phyloP scores from a whole-genome alignment of 1,139 yeast species.

The Kodamaea arcana region DNA sequence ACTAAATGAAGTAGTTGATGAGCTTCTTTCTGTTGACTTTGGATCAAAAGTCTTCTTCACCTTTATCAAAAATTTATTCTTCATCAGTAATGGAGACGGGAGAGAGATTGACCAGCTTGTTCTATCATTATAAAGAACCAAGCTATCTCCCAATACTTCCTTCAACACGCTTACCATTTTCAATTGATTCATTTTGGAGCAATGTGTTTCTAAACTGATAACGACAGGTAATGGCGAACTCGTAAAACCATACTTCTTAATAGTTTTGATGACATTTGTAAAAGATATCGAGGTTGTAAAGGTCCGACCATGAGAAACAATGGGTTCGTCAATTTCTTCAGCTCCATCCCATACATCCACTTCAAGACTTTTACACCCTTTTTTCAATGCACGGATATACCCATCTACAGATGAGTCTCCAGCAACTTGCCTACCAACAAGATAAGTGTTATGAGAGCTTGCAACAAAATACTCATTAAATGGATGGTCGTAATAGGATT shows the following conservation, averaged over 20 bases:
- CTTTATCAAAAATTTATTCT: slow-evolving; percentile 67
- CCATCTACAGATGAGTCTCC: slow-evolving; percentile 92
- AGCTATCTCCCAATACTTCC: slow-evolving; percentile 54
- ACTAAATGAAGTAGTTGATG: slow-evolving; percentile 6
- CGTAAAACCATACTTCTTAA: slow-evolving; percentile 81
- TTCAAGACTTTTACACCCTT: slow-evolving; percentile 91
- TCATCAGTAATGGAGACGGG: slow-evolving; percentile 72
- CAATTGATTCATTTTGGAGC: slow-evolving; percentile 61
- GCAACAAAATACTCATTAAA: slow-evolving; percentile 83
- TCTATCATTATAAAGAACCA: slow-evolving; percentile 46
- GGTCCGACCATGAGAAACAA: slow-evolving; percentile 86
- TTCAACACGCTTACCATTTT: slow-evolving; percentile 50
- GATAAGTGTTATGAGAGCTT: slow-evolving; percentile 91
- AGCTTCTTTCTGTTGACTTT: slow-evolving; percentile 1
- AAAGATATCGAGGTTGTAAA: slow-evolving; percentile 73
- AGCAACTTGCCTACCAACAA: slow-evolving; percentile 84
- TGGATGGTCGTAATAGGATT: slow-evolving; percentile 59
- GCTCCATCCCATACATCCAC: slow-evolving; percentile 86
- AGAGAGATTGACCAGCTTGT: slow-evolving; percentile 24
- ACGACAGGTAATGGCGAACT: slow-evolving; percentile 81
- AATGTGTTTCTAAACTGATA: slow-evolving; percentile 82
- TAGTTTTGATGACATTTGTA: slow-evolving; percentile 63
- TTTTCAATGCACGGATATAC: slow-evolving; percentile 79
- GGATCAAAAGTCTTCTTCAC: slow-evolving; percentile 53
- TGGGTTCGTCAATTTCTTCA: slow-evolving; percentile 39